Percentiles rank a stretch among this genome's conserved stretches.
phyloP scores from a whole-genome alignment of 805 yeast species.

The Candida ipomoeae region DNA sequence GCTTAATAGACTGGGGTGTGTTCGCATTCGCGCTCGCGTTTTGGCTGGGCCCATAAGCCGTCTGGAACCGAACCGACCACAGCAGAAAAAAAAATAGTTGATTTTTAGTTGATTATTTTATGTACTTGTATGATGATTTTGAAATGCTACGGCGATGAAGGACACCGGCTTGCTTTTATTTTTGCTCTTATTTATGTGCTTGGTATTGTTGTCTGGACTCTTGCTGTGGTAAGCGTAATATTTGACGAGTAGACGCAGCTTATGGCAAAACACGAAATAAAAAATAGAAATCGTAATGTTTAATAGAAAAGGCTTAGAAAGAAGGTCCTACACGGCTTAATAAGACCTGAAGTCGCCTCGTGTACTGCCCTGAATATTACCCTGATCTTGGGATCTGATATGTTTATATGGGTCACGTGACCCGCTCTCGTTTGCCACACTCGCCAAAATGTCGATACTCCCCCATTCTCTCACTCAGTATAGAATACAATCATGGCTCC shows the following conservation, averaged over 20 bases:
- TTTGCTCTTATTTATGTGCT: too few relatives aligned
- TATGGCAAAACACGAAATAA: background rate
- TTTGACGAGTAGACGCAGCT: background rate
- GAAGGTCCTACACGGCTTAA: too few relatives aligned
- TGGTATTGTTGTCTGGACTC: too few relatives aligned
- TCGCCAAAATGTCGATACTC: slow-evolving; percentile 3
- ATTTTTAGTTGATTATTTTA: background rate
- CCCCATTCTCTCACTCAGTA: background rate
- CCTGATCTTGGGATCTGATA: too few relatives aligned
- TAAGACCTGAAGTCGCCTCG: too few relatives aligned
- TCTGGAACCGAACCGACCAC: background rate
- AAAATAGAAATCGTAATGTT: too few relatives aligned
- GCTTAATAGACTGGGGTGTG: background rate
- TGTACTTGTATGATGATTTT: background rate
- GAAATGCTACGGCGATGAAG: background rate
- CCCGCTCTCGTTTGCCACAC: slow-evolving; percentile 5
- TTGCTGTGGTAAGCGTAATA: too few relatives aligned
- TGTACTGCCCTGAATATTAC: too few relatives aligned
- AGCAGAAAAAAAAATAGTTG: too few relatives aligned
- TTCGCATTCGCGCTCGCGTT: slow-evolving; percentile 1
- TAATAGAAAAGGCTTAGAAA: too few relatives aligned
- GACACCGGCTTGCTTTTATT: too few relatives aligned
- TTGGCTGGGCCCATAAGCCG: background rate
- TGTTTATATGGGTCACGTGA: background rate
- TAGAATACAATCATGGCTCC: slow-evolving; percentile 30